Conservation (phyloP, 139 green algal genomes). For the Chlorella sp. region DNA sequence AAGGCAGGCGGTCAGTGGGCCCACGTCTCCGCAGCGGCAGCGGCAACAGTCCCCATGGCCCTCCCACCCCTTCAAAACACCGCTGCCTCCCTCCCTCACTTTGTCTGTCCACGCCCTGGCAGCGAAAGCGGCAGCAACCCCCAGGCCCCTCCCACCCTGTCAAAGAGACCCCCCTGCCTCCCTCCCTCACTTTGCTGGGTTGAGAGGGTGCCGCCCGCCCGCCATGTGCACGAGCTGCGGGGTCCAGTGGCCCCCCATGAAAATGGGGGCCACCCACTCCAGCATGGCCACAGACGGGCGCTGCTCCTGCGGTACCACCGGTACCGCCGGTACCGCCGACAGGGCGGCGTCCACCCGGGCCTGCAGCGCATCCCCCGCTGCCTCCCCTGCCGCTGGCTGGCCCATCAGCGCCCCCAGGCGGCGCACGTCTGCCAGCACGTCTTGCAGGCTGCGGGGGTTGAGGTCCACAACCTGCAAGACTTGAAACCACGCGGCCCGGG, state of each 20-base stretch:
- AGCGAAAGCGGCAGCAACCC: too few species aligned
- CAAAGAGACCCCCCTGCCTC: background rate
- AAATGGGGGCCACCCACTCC: constrained; percentile 88
- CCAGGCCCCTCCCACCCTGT: too few species aligned
- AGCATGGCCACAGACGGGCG: constrained; percentile 70
- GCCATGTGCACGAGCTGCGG: constrained; percentile 85
- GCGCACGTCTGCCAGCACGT: constrained; percentile 58
- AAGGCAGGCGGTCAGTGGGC: too few species aligned
- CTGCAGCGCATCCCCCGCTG: constrained; percentile 39
- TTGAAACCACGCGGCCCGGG: too few species aligned
- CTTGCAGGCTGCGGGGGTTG: constrained; percentile 65
- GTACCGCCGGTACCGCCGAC: background rate
- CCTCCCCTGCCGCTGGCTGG: constrained; percentile 46
- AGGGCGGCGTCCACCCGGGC: constrained; percentile 41
- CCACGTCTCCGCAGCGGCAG: too few species aligned
- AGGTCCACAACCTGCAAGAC: constrained; percentile 72
- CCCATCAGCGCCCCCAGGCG: constrained; percentile 47
- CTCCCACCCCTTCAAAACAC: too few species aligned
- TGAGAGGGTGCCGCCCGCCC: constrained; percentile 61
- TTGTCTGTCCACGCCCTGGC: too few species aligned
- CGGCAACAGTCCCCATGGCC: too few species aligned
- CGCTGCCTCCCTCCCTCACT: background rate
- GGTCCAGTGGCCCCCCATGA: constrained; percentile 88
- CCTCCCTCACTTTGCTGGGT: constrained; percentile 37
- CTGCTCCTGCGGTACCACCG: background rate